Evolutionary conservation across 345 rosid genomes (phyloP).

Genomic region (Boechera divaricarpa): DNA sequence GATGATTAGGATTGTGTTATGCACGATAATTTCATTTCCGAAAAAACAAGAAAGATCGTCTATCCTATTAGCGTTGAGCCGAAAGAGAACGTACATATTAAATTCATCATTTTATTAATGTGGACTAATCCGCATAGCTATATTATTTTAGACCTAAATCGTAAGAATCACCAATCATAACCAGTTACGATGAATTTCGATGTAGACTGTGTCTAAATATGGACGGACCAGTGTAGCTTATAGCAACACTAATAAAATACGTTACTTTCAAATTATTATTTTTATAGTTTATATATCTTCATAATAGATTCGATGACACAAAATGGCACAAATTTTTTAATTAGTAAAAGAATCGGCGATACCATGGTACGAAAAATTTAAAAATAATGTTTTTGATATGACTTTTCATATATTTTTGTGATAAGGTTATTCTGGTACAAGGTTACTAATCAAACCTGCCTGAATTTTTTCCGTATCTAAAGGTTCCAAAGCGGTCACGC

Average conservation of each 20-base stretch:
- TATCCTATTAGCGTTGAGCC: background rate
- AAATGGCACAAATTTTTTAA: too few species aligned
- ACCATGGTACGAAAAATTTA: too few species aligned
- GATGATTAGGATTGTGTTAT: background rate
- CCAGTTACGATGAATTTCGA: background rate
- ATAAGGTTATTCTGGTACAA: too few species aligned
- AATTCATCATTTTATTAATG: background rate
- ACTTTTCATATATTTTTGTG: too few species aligned
- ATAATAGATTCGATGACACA: too few species aligned
- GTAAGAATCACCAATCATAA: background rate
- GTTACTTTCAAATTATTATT: background rate
- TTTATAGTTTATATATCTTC: background rate
- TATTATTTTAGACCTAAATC: background rate
- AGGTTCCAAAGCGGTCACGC: background rate
- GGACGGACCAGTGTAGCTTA: too few species aligned
- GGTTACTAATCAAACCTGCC: too few species aligned
- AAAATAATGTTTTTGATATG: too few species aligned
- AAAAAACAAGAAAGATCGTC: background rate
- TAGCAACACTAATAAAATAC: background rate
- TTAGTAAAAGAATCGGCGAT: too few species aligned
- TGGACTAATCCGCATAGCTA: background rate
- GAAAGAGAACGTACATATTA: background rate
- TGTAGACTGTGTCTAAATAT: background rate
- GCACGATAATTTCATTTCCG: background rate
- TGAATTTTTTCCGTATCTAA: background rate